Evolutionary conservation across 371 early-diverging fungal species (phyloP), one percentile per base, ranked within the genome.

Genomic region (Mortierella sp.): DNA sequence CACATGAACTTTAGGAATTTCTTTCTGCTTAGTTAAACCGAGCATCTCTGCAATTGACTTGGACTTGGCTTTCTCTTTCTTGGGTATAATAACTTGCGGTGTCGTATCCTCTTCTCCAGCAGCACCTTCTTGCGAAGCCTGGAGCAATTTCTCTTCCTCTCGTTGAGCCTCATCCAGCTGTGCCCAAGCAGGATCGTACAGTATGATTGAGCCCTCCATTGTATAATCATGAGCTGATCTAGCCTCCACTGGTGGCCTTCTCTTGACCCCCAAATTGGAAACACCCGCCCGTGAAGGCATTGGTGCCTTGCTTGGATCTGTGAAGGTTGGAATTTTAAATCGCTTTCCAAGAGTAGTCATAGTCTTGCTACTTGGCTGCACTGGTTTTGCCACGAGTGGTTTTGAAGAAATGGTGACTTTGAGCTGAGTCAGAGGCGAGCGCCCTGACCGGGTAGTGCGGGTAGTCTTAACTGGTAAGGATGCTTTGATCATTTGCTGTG

Each of bases 221-320:
- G 93, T 92, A 19, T 96, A 96, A 63, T 96, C 97, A 67, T 97
- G 93, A 19, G 95, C 86, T 3, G 95, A 91, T 29, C 94, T 89
- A 26, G 76, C 84, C 29, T 84, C 76, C 7, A 86, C 69, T 0
- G 72, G 81, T 22, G 85, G 61, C 26, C 87, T 84, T 32, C 91
- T 82, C 13, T 92, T 88, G 58, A 92, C 83, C 28, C 96, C 96
- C 19, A 96, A 84, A 9, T 88, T 85, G 23, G 86, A 74, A 9
- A 73, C 69, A 13, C 63, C 68, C 34, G 61, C 35, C 32, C 70
- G 53, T 6, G 70, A 8, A 3, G 59, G 70, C 19, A 54, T 55
- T 8, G 80, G 75, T 8, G 75, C 70, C 32, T 66, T 78, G 8
- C 73, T 72, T 3, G 73, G 66, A 12, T 68, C 70, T 4, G 63